phyloP scores from a whole-genome alignment of 495 filamentous ascomycete species.

The Penicillium ochrochloron region DNA sequence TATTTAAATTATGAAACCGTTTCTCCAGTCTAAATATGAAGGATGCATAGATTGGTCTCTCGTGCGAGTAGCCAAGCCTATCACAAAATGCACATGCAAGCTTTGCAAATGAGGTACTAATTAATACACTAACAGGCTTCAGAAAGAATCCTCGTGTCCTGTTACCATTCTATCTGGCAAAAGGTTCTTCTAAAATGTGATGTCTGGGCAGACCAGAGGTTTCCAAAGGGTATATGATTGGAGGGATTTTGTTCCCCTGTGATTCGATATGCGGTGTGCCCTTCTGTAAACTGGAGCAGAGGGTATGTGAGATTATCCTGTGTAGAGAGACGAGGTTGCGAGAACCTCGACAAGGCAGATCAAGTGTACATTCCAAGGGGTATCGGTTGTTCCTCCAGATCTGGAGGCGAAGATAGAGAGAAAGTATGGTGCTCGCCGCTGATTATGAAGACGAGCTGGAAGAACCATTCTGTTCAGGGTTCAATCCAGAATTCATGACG shows the following conservation, averaged over 20 bases:
- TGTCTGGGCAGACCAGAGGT: background rate
- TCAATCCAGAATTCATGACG: constrained; percentile 22
- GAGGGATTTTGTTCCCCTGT: background rate
- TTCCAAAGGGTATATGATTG: constrained; percentile 10
- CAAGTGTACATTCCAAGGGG: constrained; percentile 4
- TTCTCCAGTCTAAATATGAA: no score
- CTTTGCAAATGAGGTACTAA: constrained; percentile 1
- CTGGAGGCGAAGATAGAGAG: background rate
- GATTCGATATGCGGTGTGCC: background rate
- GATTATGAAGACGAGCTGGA: constrained; percentile 21
- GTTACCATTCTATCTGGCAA: constrained; percentile 18
- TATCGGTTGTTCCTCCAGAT: background rate
- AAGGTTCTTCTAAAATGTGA: constrained; percentile 8
- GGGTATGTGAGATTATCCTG: background rate
- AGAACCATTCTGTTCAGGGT: constrained; percentile 24
- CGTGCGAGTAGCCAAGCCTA: no score
- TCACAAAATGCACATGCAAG: background rate
- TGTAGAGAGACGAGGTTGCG: background rate
- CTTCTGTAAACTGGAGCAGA: constrained; percentile 12
- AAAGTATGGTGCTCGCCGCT: background rate
- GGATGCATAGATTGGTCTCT: no score
- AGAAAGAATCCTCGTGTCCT: background rate
- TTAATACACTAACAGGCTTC: constrained; percentile 13
- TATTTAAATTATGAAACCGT: no score
- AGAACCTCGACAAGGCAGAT: background rate